Evolutionary conservation across 2,329 filamentous ascomycete genomes (phyloP).

Genomic region (Cadophora sp.): DNA sequence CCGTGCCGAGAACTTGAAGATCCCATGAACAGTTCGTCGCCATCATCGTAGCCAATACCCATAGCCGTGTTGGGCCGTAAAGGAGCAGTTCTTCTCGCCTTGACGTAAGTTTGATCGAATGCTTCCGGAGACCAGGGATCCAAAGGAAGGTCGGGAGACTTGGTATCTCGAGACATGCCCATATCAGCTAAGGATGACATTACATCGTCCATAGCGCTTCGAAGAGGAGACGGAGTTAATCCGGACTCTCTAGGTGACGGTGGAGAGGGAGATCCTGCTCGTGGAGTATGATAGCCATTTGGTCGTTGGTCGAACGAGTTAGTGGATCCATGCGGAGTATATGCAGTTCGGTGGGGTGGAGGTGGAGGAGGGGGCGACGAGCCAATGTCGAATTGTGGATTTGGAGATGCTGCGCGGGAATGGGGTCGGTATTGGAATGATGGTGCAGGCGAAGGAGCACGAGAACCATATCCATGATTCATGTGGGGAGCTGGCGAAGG

Average conservation of each 20-base stretch:
- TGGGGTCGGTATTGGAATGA: slow-evolving; percentile 43
- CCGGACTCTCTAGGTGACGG: slow-evolving; percentile 71
- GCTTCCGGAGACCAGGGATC: slow-evolving; percentile 92
- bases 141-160: slow-evolving; percentile 62
- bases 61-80: slow-evolving; percentile 75
- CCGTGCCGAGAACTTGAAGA: slow-evolving; percentile 43
- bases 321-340: slow-evolving; percentile 40
- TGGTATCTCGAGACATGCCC: slow-evolving; percentile 65
- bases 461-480: slow-evolving; percentile 48
- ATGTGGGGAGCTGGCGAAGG: slow-evolving; percentile 43
- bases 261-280: slow-evolving; percentile 67
- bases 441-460: slow-evolving; percentile 41
- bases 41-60: slow-evolving; percentile 69
- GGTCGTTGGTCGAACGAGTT: slow-evolving; percentile 50
- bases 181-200: slow-evolving; percentile 95
- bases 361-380: slow-evolving; percentile 72
- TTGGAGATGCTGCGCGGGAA: slow-evolving; percentile 50
- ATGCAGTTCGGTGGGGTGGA: slow-evolving; percentile 78
- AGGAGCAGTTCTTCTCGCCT: slow-evolving; percentile 44
- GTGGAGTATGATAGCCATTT: slow-evolving; percentile 59
- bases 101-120: slow-evolving; percentile 62
- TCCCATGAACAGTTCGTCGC: slow-evolving; percentile 49
- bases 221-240: slow-evolving; percentile 86
- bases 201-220: slow-evolving; percentile 97
- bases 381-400: slow-evolving; percentile 45